These are phyloP conservation scores for Penicillium samsonianum DNA, from an alignment of 495 filamentous ascomycete species.

Conservation along the genomic window DNA sequence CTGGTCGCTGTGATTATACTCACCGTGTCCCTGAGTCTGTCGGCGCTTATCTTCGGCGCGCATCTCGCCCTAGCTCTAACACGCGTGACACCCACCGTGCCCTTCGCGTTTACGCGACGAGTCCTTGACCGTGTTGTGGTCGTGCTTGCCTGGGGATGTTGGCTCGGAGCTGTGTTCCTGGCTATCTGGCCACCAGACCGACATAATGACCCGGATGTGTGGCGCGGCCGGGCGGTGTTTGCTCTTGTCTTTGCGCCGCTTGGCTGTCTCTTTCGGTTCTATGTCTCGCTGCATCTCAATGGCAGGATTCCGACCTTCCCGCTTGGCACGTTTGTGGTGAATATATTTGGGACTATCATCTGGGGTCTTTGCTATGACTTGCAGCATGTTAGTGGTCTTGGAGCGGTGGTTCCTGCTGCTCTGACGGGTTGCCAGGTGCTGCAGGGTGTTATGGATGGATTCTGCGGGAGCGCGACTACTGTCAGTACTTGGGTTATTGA, in stretches of 20 bases:
- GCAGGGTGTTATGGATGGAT: conserved; percentile 84
- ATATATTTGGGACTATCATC: conserved; percentile 71
- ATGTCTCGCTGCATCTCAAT: conserved; percentile 68
- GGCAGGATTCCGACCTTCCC: conserved; percentile 69
- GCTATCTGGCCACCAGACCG: conserved; percentile 73
- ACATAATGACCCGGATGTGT: conserved; percentile 37
- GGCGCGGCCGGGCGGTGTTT: conserved; percentile 75
- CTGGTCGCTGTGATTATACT: conserved; percentile 67
- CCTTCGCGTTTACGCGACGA: conserved; percentile 55
- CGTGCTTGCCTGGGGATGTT: conserved; percentile 66
- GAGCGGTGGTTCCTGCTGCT: conserved; percentile 23
- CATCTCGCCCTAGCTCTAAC: conserved; percentile 69
- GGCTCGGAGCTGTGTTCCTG: conserved; percentile 78
- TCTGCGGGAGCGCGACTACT: conserved; percentile 87
- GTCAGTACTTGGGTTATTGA: conserved; percentile 92
- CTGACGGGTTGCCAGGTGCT: conserved; percentile 74
- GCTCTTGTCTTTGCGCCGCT: conserved; percentile 83
- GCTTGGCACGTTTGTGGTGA: conserved; percentile 84
- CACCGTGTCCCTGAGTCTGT: conserved; percentile 67
- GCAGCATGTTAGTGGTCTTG: conserved; percentile 53
- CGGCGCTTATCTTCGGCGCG: conserved; percentile 46
- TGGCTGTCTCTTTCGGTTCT: conserved; percentile 74
- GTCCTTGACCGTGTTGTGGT: conserved; percentile 64
- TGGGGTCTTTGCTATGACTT: conserved; percentile 71
- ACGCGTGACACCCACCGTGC: conserved; percentile 55